A percentile compares a stretch with the other conserved stretches of the same genome.
phyloP scores from a whole-genome alignment of 169 alveolate genomes.

The Cryptosporidium sp. region DNA sequence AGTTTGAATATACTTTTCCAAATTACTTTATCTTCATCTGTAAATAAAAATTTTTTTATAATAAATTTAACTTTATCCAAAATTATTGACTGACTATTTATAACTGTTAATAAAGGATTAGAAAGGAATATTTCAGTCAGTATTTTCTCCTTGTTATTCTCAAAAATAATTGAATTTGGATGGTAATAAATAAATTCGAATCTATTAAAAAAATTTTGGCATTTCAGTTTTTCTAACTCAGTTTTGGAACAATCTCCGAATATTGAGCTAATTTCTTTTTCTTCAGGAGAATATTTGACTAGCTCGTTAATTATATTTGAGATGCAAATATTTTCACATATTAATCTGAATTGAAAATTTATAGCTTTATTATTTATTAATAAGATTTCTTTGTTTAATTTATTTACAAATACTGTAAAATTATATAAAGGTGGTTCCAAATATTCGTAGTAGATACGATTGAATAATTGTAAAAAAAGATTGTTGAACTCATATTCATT shows the following conservation, averaged over 20 bases:
- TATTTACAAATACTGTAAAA: neutral
- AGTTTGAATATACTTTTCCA: neutral
- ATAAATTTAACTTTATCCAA: neutral
- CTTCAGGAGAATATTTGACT: neutral
- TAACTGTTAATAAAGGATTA: constrained; percentile 29
- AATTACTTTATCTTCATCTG: neutral
- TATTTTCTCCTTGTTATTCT: neutral
- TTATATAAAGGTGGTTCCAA: neutral
- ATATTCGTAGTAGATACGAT: neutral
- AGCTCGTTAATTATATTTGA: neutral
- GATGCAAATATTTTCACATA: neutral
- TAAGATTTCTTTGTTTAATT: neutral
- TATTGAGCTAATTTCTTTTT: neutral
- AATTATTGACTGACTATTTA: neutral
- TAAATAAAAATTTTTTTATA: neutral
- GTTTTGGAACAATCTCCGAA: neutral
- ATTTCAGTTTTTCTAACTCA: neutral
- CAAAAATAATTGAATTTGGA: constrained; percentile 1
- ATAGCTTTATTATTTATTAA: neutral
- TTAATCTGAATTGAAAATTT: neutral
- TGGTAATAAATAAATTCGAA: constrained; percentile 1
- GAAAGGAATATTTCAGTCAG: constrained; percentile 26
- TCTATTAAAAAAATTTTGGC: neutral
- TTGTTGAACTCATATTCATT: neutral
- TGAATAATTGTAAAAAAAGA: neutral